phyloP scores from a whole-genome alignment of 305 asterid species.

The Fraxinus angustifolia region DNA sequence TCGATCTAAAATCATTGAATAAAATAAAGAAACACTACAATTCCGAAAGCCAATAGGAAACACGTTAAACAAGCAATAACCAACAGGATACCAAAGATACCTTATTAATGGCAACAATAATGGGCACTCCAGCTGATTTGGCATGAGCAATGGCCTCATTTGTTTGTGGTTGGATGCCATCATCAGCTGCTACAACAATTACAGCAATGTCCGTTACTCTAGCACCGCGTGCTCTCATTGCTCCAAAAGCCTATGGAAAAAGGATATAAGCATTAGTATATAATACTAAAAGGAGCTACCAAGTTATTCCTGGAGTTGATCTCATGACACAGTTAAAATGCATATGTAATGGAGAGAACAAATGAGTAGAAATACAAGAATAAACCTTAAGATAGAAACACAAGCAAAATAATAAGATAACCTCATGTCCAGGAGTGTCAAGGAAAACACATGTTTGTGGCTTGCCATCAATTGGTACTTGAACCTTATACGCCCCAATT shows the following conservation, averaged over 20 bases:
- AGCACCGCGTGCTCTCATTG: constrained; percentile 99
- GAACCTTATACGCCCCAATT: constrained; percentile 94
- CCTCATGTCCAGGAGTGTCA: constrained; percentile 99
- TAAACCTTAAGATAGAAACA: constrained; percentile 16
- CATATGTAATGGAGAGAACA: constrained; percentile 4
- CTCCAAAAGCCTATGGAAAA: constrained; percentile 81
- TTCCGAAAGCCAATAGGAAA: constrained; percentile 21
- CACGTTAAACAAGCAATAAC: constrained; percentile 19
- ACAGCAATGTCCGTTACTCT: constrained; percentile 96
- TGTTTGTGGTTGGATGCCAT: constrained; percentile 95
- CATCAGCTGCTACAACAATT: constrained; percentile 98
- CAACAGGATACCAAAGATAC: constrained; percentile 32
- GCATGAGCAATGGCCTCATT: constrained; percentile 98
- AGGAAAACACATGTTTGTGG: constrained; percentile 85
- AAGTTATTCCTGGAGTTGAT: constrained; percentile 2
- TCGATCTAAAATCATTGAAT: constrained; percentile 58
- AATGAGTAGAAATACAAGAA: not conserved
- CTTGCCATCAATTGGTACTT: constrained; percentile 80
- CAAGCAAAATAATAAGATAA: constrained; percentile 21
- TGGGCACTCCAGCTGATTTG: constrained; percentile 90
- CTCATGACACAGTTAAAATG: not conserved
- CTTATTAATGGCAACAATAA: constrained; percentile 86
- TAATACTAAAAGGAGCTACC: constrained; percentile 1
- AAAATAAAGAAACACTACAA: constrained; percentile 17
- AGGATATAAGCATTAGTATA: constrained; percentile 22